Base-by-base conservation (phyloP, 371 early-diverging fungal genomes). In the Rhizopus arrhizus region DNA sequence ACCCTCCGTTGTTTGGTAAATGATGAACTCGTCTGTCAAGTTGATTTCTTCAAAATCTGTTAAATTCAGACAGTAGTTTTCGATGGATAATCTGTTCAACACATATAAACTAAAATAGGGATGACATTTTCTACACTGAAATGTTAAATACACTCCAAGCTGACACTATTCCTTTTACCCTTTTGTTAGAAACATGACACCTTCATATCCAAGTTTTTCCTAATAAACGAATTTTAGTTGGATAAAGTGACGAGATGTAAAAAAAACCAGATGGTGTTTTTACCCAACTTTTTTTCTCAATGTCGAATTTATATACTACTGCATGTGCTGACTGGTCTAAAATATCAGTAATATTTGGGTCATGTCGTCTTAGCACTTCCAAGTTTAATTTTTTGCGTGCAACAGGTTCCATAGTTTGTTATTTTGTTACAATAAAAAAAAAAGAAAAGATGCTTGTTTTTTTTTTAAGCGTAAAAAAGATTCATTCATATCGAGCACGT, bases 251-350 rank as follows among this genome's bases (percentile, higher is more conserved):
- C 7, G 15, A 22, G 32, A 29, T 29, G 22, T 22, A 22, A 22
- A 22, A 22, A 22, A 22, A 2, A 22, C 22, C 22, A 22, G 22
- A 22, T 22, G 22, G 47, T 33, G 16, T 6, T 16, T 72, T 56
- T 81, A 91, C 92, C 93, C 93, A 92, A 15, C 84, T 69, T 58
- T 81, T 68, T 34, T 77, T 78, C 31, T 71, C 77, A 29, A 69
- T 72, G 65, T 85, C 86, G 71, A 91, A 91, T 54, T 88, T 83
- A 68, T 92, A 92, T n/a, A 91, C 86, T 28, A 89, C 90, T 33
- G 89, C 89, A 70, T 91, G 86, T 38, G 85, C 81, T 10, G 90
- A 85, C 35, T 80, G 83, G 69, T 91, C 91, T 53, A 89, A 61
- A 50, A 92, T 89, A 55, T 81, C 83, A 34, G 75, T 65, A 43